Base-by-base conservation (phyloP, 2,329 filamentous ascomycete species). In the Cordyceps fumosorosea region DNA sequence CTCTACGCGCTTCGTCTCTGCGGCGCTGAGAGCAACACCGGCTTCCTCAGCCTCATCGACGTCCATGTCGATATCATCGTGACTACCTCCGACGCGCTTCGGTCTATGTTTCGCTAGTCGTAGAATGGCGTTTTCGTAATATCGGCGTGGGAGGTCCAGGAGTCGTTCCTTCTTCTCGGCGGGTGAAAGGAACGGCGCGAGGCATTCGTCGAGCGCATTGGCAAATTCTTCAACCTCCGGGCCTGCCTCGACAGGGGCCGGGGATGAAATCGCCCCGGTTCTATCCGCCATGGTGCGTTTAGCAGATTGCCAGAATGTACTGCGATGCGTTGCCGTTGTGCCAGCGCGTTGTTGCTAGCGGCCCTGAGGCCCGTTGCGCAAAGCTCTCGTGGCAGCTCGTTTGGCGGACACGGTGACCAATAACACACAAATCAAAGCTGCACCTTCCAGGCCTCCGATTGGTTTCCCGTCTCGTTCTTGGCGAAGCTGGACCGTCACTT, bases 171-270 rank as follows among this genome's bases (percentile, higher is more conserved):
- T 84, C 71, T 83, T 81, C 63, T 89, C 84, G 34, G 80, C 72
- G 66, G 75, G 65, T 64, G 78, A 71, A 66, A 80, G 75, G 67
- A 78, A 69, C 69, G 78, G 68, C 73, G 81, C 67, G 69, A 87
- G 75, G 78, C 92, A 93, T 60, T 86, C 83, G 75, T 97, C 93
- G 24, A 97, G 82, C 57, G 85, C 84, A 71, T 89, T 88, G 44
- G 93, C 92, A 71, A 97, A 97, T 51, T 86, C 83, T 76, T 96
- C 91, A 63, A 96, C 90, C 74, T 96, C 91, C 65, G 87, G 85
- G 56, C 89, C 89, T 37, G 90, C 86, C 50, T 84, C 82, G 66
- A 90, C 84, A 63, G 62, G 48, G 34, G 52, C 59, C 42, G 52
- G 32, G 34, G 51, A 32, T 26, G 32, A 45, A n/a, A 56, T 34